phyloP scores from a whole-genome alignment of 2,329 filamentous ascomycete genomes.

The Diaporthe citrichinensis region DNA sequence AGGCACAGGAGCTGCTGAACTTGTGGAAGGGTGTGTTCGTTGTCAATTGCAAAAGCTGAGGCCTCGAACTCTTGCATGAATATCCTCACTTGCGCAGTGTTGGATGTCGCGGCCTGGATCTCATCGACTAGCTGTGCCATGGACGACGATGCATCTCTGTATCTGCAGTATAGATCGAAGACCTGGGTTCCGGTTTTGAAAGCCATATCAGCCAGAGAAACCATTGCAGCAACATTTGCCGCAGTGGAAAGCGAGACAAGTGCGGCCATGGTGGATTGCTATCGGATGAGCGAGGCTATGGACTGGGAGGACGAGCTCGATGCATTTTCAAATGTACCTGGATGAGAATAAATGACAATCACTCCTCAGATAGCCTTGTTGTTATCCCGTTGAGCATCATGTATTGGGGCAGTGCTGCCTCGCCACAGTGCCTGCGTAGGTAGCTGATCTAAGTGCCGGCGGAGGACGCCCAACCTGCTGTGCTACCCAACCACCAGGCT shows the following conservation, averaged over 20 bases:
- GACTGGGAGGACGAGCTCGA: neutral
- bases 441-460: neutral
- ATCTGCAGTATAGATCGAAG: neutral
- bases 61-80: neutral
- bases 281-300: neutral
- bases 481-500: neutral
- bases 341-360: neutral
- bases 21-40: neutral
- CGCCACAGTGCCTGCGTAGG: neutral
- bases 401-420: neutral
- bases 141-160: neutral
- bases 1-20: neutral
- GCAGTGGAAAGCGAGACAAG: neutral
- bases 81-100: neutral
- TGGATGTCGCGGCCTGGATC: neutral
- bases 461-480: neutral
- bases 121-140: neutral
- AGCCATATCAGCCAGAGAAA: neutral
- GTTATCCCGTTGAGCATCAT: neutral
- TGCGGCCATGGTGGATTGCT: neutral
- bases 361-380: no score
- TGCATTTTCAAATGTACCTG: neutral
- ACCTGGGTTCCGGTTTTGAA: neutral
- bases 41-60: neutral
- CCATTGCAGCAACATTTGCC: slow-evolving; percentile 12